Evolutionary conservation across 495 filamentous ascomycete genomes (phyloP).

Genomic region (Penicillium salamii): DNA sequence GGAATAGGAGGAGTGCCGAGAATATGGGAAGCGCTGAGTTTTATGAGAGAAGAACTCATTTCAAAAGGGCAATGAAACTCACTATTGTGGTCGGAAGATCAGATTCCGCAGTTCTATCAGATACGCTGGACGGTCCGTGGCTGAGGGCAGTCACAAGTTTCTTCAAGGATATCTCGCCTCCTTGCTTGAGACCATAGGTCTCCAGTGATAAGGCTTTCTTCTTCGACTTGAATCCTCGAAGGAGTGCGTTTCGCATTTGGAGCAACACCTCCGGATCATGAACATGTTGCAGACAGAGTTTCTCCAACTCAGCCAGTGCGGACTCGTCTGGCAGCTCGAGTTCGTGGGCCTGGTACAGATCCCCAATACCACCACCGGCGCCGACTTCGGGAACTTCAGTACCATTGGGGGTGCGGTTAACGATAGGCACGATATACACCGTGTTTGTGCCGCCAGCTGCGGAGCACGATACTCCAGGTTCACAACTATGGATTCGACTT

Average conservation of each 20-base stretch:
- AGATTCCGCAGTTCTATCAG: background rate
- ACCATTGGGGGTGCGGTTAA: conserved; percentile 56
- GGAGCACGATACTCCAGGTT: conserved; percentile 64
- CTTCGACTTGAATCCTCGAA: conserved; percentile 30
- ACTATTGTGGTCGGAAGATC: conserved; percentile 24
- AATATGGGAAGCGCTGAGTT: conserved; percentile 70
- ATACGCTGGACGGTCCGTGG: conserved; percentile 10
- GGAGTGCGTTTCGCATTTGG: conserved; percentile 32
- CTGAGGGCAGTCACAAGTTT: conserved; percentile 39
- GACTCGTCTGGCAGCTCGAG: conserved; percentile 52
- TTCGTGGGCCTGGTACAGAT: conserved; percentile 63
- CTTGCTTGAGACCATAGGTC: conserved; percentile 36
- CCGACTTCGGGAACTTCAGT: conserved; percentile 68
- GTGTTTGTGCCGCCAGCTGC: conserved; percentile 50
- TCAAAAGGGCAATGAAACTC: background rate
- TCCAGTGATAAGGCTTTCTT: conserved; percentile 41
- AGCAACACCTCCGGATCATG: conserved; percentile 30
- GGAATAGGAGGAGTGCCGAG: conserved; percentile 81
- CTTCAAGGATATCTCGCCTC: conserved; percentile 43
- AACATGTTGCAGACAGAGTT: conserved; percentile 44
- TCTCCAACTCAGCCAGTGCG: conserved; percentile 44
- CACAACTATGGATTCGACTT: conserved; percentile 86
- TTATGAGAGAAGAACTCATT: conserved; percentile 2
- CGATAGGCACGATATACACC: conserved; percentile 77
- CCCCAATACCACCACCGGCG: conserved; percentile 75